Evolutionary conservation across 345 rosid genomes (phyloP), one percentile per base, ranked within the genome.

Genomic region (Eucalyptus erythrocorys): DNA sequence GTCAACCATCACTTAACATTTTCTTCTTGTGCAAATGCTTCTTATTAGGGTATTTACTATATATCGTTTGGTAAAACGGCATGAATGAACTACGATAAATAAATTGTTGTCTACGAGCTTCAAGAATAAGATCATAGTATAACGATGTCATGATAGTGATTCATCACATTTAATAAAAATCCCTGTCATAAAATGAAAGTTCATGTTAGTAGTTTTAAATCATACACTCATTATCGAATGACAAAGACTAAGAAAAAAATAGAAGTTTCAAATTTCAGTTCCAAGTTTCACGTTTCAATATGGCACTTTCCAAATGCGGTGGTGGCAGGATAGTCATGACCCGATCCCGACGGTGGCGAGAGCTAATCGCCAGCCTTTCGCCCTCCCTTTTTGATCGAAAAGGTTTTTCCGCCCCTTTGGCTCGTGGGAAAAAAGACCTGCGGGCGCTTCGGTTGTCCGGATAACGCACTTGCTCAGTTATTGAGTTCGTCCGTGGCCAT

Each of bases 41-140:
- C 66, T 57, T 57, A 26, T 57, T 8, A 57, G 3, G 15, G 1
- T 27, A 57, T 5, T 10, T 11, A 26, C 2, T 26, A 0, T 11
- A 26, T 57, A 51, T 26, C n/a, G 5, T 1, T 11, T 27, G n/a
- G 0, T 11, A 7, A 57, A 14, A 0, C 0, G 14, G 26, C 0
- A 8, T 24, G 6, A 2, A 57, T 27, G 0, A 57, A 57, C 3
- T 57, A 57, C 0, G 6, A 57, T 4, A 12, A 26, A 57, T 11
- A 26, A 57, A 57, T 26, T 0, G 0, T 2, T 2, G 0, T 11
- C 13, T 27, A 11, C 0, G 7, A 26, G 2, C 1, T 12, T 57
- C 0, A 27, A 57, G 64, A 57, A 57, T 57, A 57, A 57, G 64
- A 55, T 8, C 4, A 5, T 0, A 8, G 4, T 21, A 2, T 21